Conservation (phyloP, 805 yeast genomes). For the Metschnikowia santaceciliae region DNA sequence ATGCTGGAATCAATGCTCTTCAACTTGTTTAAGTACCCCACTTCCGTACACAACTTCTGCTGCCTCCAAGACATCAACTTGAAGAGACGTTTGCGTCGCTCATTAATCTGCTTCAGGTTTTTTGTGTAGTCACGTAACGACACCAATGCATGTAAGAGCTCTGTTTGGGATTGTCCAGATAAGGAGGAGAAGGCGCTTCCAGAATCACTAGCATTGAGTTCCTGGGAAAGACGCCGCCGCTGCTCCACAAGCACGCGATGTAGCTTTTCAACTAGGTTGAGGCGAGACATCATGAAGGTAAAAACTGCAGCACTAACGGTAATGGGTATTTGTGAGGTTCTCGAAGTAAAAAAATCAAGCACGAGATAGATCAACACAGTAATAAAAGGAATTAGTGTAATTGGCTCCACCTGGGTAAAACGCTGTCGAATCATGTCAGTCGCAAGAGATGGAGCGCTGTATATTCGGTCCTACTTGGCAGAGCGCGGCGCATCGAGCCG, state of each 20-base stretch:
- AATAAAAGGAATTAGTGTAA: neutral
- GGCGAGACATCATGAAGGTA: neutral
- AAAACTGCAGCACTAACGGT: neutral
- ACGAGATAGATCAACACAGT: neutral
- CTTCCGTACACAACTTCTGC: constrained; percentile 47
- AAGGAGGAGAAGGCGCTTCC: constrained; percentile 12
- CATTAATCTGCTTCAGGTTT: constrained; percentile 42
- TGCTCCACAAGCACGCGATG: neutral
- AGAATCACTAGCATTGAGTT: neutral
- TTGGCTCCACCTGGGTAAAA: neutral
- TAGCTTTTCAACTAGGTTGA: neutral
- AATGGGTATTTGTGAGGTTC: neutral
- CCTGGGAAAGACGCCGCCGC: neutral
- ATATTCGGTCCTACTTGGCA: neutral
- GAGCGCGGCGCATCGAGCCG: neutral
- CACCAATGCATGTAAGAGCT: constrained; percentile 40
- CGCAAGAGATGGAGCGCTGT: neutral
- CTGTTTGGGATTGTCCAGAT: constrained; percentile 22
- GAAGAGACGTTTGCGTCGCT: constrained; percentile 40
- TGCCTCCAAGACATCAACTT: constrained; percentile 52
- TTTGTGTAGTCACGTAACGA: constrained; percentile 44
- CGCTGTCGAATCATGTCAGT: neutral
- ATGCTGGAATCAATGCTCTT: constrained; percentile 46
- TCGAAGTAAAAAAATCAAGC: neutral
- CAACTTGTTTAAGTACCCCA: constrained; percentile 55